A percentile compares a stretch with the other conserved stretches of the same genome.
phyloP scores from a whole-genome alignment of 345 rosid species.

The Orychophragmus violaceus region DNA sequence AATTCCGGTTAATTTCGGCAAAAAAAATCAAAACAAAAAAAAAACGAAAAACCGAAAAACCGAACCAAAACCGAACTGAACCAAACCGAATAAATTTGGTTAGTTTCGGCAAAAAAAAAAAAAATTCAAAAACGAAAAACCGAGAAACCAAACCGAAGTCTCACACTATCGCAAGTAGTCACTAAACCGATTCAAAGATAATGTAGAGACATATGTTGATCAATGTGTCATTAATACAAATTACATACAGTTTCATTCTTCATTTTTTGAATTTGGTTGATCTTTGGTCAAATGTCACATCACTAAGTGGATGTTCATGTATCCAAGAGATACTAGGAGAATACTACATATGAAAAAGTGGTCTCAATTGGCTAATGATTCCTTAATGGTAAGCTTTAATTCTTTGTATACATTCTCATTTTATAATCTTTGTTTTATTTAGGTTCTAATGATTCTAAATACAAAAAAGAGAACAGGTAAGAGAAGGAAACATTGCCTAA shows the following conservation, averaged over 20 bases:
- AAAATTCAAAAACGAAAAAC: no score
- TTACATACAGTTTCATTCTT: background rate
- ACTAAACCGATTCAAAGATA: background rate
- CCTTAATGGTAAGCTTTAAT: background rate
- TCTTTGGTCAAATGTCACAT: background rate
- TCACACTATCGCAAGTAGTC: background rate
- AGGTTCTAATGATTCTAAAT: no score
- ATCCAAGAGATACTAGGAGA: background rate
- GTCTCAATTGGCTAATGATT: background rate
- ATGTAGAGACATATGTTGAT: background rate
- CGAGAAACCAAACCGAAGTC: no score
- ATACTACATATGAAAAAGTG: background rate
- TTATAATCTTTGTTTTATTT: no score
- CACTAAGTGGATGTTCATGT: background rate
- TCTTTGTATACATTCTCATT: background rate
- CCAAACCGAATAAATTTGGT: no score
- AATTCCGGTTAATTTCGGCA: no score
- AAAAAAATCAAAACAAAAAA: no score
- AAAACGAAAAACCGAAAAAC: no score
- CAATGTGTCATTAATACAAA: background rate
- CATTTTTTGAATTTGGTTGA: background rate
- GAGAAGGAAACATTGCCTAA: no score
- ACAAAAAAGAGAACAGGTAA: no score
- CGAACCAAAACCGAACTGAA: no score
- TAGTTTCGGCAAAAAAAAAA: no score